Evolutionary conservation across 169 alveolate genomes (phyloP).

Genomic region (Eimeria zaria): DNA sequence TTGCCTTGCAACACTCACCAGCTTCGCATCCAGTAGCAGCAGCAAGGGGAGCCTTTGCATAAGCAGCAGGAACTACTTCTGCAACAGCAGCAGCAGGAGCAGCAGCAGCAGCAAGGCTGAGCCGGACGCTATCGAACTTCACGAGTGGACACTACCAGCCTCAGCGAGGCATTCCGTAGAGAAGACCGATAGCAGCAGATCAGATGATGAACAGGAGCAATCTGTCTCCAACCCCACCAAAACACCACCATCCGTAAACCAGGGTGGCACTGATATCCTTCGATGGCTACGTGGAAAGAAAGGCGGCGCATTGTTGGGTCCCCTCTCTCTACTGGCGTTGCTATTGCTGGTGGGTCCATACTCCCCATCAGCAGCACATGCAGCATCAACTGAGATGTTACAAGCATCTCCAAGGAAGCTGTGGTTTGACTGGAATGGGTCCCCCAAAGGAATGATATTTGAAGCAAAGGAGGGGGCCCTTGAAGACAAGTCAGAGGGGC

Average conservation of each 20-base stretch:
- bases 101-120: constrained; percentile 14
- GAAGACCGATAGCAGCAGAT: background rate
- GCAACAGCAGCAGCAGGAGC: background rate
- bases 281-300: constrained; percentile 22
- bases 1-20: background rate
- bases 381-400: background rate
- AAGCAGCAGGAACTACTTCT: too few species aligned
- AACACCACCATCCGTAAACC: background rate
- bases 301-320: constrained; percentile 1
- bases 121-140: constrained; percentile 46
- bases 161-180: background rate
- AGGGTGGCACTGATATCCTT: background rate
- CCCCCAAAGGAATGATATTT: background rate
- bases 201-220: background rate
- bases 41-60: background rate
- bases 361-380: constrained; percentile 25
- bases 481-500: background rate
- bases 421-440: background rate
- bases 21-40: constrained; percentile 19
- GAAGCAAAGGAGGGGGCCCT: background rate
- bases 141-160: constrained; percentile 9
- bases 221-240: background rate
- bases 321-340: constrained; percentile 22
- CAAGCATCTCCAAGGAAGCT: background rate
- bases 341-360: background rate